These are phyloP conservation scores for Coniochaeta sp. DNA, from an alignment of 2,329 filamentous ascomycete genomes.

Conservation along the genomic window DNA sequence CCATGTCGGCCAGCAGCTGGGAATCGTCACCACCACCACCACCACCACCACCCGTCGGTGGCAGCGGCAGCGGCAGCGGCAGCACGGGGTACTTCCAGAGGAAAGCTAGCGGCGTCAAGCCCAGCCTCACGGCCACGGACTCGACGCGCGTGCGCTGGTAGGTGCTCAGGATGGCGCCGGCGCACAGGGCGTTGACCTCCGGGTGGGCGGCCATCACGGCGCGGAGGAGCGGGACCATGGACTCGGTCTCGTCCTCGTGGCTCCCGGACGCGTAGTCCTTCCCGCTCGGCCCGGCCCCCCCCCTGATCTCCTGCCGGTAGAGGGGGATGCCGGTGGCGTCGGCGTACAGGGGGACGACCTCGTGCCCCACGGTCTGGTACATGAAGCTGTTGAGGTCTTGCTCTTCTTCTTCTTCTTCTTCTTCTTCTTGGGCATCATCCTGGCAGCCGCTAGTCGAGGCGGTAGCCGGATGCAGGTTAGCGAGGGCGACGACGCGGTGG, in stretches of 20 bases:
- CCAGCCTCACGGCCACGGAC: constrained; percentile 78
- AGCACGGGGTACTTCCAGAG: constrained; percentile 86
- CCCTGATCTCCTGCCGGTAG: constrained; percentile 71
- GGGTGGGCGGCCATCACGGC: constrained; percentile 64
- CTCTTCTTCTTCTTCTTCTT: constrained; percentile 22
- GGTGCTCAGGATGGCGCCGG: constrained; percentile 87
- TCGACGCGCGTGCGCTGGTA: constrained; percentile 97
- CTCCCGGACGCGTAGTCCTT: constrained; percentile 53
- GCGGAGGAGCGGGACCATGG: constrained; percentile 67
- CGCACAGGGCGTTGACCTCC: constrained; percentile 76
- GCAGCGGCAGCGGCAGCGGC: constrained; percentile 41
- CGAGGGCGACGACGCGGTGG: constrained; percentile 78
- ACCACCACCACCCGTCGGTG: too few species aligned
- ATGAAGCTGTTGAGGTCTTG: constrained; percentile 93
- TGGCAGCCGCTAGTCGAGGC: background rate
- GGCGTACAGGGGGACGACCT: constrained; percentile 77
- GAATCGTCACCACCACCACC: constrained; percentile 32
- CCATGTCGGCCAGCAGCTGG: constrained; percentile 75
- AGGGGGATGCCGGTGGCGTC: constrained; percentile 73
- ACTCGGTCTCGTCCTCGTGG: constrained; percentile 75
- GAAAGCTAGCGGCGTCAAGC: constrained; percentile 74
- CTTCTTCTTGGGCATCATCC: background rate
- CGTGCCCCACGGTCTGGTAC: constrained; percentile 96
- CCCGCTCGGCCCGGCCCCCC: constrained; percentile 61
- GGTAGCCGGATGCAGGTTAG: constrained; percentile 67